A percentile compares a stretch with the other conserved stretches of the same genome.
Conservation (phyloP, 169 alveolate genomes). For the Blepharisma undulans region DNA sequence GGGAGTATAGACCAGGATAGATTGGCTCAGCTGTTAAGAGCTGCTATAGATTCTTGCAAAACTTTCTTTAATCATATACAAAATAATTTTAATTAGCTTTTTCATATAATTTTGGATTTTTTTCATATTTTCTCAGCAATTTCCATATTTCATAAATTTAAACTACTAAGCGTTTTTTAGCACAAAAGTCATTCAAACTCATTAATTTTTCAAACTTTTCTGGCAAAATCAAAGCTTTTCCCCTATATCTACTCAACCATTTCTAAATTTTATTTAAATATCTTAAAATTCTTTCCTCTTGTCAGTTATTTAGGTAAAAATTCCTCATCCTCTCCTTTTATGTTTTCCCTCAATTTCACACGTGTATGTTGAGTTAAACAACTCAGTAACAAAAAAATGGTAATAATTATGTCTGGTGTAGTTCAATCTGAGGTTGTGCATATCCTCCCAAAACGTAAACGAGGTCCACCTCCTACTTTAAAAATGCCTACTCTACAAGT, state of each 20-base stretch:
- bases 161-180: neutral
- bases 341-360: neutral
- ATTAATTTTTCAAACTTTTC: neutral
- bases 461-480: neutral
- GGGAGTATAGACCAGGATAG: neutral
- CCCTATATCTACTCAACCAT: neutral
- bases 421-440: neutral
- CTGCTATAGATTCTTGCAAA: neutral
- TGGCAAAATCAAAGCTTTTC: neutral
- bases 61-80: neutral
- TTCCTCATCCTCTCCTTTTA: neutral
- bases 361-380: neutral
- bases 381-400: neutral
- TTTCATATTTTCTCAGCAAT: neutral
- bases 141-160: neutral
- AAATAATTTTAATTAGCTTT: neutral
- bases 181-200: neutral
- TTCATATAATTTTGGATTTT: too few relatives aligned
- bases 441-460: neutral
- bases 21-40: neutral
- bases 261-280: neutral
- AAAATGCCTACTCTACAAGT: neutral
- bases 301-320: neutral
- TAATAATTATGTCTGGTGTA: neutral
- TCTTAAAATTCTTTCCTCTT: neutral